Evolutionary conservation across 176 grass and related monocot genomes (phyloP), one percentile per base, ranked within the genome.

Genomic region (Cymbopogon citratus): DNA sequence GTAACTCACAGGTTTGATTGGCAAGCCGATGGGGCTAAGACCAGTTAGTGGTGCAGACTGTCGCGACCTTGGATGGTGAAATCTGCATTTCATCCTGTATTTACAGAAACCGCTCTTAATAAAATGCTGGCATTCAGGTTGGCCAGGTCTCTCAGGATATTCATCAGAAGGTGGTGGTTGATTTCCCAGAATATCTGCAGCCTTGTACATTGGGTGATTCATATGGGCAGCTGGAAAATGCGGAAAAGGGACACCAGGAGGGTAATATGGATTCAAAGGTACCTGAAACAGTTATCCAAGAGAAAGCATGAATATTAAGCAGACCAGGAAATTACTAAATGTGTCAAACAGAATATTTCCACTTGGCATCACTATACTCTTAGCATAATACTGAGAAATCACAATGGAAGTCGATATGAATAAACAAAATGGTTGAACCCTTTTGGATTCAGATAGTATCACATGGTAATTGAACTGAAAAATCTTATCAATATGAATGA

Each of bases 71-170:
- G 94, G 94, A 85, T 97, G 94, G 71, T 97, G 91, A 83, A 76
- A 97, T 67, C 88, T 94, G 71, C 94, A 97, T 65, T 84, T 87
- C 12, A 70, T 81, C 88, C 74, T 92, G 59, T 90, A 97, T 77
- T 88, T 94, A 81, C 94, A 97, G 84, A 85, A 88, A 36, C 94
- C 94, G 80, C 85, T 92, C 75, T 90, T 97, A 67, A 90, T 71
- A 76, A 89, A 97, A 90, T 90, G 85, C 69, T 92, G 94, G 21
- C 94, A 97, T 70, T 97, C 94, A 60, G 90, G 90, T 73, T 89
- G 88, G 44, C 89, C 91, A 82, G 91, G 94, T 80, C 94, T 97
- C 70, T 97, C 94, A 3, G 91, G 94, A 73, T 97, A 97, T 63
- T 94, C 92, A 6, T 93, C 87, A 34, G 85, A 73, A 51, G 83